These are phyloP conservation scores for Trametes cingulata DNA, from an alignment of 768 basidiomycete genomes.

Conservation along the genomic window DNA sequence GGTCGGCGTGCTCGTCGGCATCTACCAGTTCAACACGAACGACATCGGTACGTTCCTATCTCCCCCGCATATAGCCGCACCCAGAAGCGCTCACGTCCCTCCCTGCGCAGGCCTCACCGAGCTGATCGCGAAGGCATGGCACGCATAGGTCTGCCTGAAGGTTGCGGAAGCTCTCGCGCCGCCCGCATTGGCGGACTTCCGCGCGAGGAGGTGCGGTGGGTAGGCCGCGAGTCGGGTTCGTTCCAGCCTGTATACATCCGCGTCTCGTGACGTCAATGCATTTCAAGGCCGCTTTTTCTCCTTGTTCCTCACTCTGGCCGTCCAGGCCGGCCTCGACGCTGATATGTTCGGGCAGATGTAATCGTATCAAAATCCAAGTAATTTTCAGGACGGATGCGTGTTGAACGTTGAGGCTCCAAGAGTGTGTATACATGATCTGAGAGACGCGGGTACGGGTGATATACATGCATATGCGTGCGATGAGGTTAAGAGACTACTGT, in stretches of 20 bases:
- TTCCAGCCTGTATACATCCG: constrained; percentile 12
- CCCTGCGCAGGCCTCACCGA: constrained; percentile 85
- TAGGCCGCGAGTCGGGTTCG: neutral
- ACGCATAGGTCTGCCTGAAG: constrained; percentile 48
- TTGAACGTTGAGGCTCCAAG: neutral
- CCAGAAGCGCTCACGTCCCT: constrained; percentile 19
- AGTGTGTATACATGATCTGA: neutral
- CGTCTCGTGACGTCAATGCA: constrained; percentile 15
- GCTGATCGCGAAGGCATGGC: constrained; percentile 80
- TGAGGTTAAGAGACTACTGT: neutral
- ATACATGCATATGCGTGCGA: constrained; percentile 2
- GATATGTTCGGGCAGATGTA: neutral
- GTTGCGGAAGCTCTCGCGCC: neutral
- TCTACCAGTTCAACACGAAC: constrained; percentile 98
- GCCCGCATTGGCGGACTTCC: neutral
- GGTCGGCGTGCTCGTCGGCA: constrained; percentile 79
- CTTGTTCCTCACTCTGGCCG: neutral
- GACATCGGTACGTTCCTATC: constrained; percentile 78
- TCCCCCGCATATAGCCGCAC: constrained; percentile 4
- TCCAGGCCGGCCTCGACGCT: neutral
- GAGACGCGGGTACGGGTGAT: neutral
- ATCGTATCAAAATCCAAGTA: neutral
- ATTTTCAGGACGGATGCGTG: neutral
- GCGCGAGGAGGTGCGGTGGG: neutral
- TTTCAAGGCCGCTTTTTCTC: neutral